phyloP scores from a whole-genome alignment of 2,329 filamentous ascomycete species.

The Beauveria sp. region DNA sequence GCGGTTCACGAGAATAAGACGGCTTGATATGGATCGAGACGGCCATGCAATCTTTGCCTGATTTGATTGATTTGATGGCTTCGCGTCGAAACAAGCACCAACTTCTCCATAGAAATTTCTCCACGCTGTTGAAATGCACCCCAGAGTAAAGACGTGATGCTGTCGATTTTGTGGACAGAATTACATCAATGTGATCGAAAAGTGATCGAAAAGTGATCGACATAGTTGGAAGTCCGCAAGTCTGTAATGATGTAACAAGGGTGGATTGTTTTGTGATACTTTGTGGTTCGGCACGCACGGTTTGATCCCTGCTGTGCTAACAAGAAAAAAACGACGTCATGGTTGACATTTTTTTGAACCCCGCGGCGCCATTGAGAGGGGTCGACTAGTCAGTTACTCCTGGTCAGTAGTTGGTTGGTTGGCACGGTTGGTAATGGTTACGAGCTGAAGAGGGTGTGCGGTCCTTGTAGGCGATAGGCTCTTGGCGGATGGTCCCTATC shows the following conservation, averaged over 20 bases:
- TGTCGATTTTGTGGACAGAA: background rate
- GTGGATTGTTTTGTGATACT: background rate
- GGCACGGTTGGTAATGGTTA: too few species aligned
- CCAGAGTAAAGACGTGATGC: background rate
- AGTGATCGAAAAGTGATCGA: background rate
- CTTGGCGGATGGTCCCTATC: too few species aligned
- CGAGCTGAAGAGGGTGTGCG: background rate
- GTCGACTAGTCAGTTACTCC: background rate
- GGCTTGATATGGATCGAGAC: background rate
- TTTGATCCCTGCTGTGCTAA: background rate
- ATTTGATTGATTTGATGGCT: background rate
- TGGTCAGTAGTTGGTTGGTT: background rate
- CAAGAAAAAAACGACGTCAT: background rate
- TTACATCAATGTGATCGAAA: background rate
- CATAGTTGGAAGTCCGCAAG: background rate
- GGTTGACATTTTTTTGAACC: background rate
- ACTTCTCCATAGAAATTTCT: slow-evolving; percentile 3
- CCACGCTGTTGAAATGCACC: background rate
- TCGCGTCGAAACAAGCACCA: slow-evolving; percentile 3
- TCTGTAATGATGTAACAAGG: background rate
- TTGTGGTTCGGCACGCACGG: background rate
- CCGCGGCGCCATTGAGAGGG: background rate
- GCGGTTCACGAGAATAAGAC: background rate
- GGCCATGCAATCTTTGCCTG: background rate
- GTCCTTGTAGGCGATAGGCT: background rate